phyloP scores from a whole-genome alignment of 768 basidiomycete genomes.

The Sistotremastrum niveocremeum region DNA sequence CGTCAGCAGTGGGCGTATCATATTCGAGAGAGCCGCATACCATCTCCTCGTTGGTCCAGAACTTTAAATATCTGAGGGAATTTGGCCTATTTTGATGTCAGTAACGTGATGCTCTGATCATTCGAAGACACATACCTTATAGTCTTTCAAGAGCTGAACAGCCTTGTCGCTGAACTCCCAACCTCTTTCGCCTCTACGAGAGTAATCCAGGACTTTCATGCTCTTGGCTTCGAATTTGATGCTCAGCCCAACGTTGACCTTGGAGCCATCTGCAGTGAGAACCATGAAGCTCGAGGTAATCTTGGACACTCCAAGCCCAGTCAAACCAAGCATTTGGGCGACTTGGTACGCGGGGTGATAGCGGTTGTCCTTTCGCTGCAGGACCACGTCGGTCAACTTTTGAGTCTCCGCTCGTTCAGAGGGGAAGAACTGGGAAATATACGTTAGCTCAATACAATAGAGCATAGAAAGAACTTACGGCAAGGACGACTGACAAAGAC shows the following conservation, averaged over 20 bases:
- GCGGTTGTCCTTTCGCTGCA: constrained; percentile 28
- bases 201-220: constrained; percentile 87
- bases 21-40: constrained; percentile 24
- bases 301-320: constrained; percentile 69
- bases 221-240: constrained; percentile 94
- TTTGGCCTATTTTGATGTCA: constrained; percentile 29
- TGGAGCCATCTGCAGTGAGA: constrained; percentile 55
- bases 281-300: constrained; percentile 94
- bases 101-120: neutral
- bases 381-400: constrained; percentile 60
- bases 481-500: constrained; percentile 69
- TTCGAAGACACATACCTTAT: constrained; percentile 40
- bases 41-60: constrained; percentile 61
- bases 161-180: constrained; percentile 96
- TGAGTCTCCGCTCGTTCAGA: constrained; percentile 70
- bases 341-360: constrained; percentile 77
- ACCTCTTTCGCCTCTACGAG: constrained; percentile 62
- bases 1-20: no score
- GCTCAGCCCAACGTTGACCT: constrained; percentile 84
- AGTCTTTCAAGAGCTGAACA: constrained; percentile 65
- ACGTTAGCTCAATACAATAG: neutral
- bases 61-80: constrained; percentile 77
- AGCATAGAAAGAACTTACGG: constrained; percentile 37
- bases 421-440: constrained; percentile 59
- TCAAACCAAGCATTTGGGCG: constrained; percentile 59